These are phyloP conservation scores for Fusarium nygamai DNA, from an alignment of 2,329 filamentous ascomycete genomes.

Conservation along the genomic window DNA sequence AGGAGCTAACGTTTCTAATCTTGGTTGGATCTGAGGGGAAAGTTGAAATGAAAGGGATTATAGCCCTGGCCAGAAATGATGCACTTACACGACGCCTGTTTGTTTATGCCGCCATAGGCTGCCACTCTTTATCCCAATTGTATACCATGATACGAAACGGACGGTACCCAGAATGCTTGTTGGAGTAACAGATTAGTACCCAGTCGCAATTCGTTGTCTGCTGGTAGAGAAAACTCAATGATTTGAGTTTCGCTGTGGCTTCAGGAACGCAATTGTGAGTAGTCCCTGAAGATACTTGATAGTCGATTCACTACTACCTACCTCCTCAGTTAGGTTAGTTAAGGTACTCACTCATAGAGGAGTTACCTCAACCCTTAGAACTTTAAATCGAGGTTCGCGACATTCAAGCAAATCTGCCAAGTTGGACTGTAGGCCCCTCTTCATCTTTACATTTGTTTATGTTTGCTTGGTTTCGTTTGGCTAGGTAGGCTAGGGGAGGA, in stretches of 20 bases:
- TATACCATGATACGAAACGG: background rate
- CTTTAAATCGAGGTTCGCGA: background rate
- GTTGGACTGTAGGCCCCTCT: background rate
- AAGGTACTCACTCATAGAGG: too few relatives aligned
- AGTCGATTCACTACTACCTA: background rate
- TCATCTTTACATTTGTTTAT: background rate
- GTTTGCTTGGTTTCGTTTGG: conserved; percentile 22
- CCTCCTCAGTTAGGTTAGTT: background rate
- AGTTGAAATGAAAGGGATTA: conserved; percentile 41
- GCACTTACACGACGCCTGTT: conserved; percentile 17
- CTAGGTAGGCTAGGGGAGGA: too few relatives aligned
- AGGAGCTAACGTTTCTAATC: conserved; percentile 12
- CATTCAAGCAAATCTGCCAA: background rate
- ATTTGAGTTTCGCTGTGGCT: background rate
- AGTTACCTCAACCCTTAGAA: background rate
- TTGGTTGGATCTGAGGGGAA: conserved; percentile 20
- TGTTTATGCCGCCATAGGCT: background rate
- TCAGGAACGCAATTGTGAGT: background rate
- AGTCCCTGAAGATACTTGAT: background rate
- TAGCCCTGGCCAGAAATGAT: conserved; percentile 25
- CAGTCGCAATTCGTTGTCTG: background rate
- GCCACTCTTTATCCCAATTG: background rate
- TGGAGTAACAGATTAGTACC: background rate
- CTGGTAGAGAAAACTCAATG: background rate
- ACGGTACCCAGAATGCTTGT: background rate